phyloP scores from a whole-genome alignment of 2,329 filamentous ascomycete genomes.

The Hymenoscyphus occultus region DNA sequence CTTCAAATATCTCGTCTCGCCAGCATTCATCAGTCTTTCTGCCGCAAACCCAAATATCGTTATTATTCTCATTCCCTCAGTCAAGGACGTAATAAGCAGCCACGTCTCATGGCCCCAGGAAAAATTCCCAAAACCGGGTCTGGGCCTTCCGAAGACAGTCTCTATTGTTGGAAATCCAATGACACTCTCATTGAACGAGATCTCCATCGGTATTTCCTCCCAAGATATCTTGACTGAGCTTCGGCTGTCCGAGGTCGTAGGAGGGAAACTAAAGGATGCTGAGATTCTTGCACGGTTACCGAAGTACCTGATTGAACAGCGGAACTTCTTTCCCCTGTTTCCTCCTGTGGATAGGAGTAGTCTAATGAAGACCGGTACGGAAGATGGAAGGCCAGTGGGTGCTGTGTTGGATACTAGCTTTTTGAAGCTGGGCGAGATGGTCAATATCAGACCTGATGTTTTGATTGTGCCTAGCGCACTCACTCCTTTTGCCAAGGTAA shows the following conservation, averaged over 20 bases:
- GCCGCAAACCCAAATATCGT: conserved; percentile 72
- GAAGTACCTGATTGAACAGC: conserved; percentile 79
- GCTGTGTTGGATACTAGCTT: conserved; percentile 81
- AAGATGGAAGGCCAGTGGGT: conserved; percentile 62
- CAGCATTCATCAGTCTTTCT: conserved; percentile 67
- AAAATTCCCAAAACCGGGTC: conserved; percentile 63
- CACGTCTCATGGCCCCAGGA: conserved; percentile 87
- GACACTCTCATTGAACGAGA: conserved; percentile 84
- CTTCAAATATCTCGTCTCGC: conserved; percentile 77
- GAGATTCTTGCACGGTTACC: conserved; percentile 58
- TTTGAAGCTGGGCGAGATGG: conserved; percentile 85
- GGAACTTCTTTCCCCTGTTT: conserved; percentile 87
- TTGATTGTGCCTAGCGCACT: conserved; percentile 78
- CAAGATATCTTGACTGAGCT: conserved; percentile 85
- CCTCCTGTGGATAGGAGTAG: conserved; percentile 70
- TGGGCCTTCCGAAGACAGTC: conserved; percentile 75
- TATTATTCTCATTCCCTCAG: conserved; percentile 78
- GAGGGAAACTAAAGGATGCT: conserved; percentile 50
- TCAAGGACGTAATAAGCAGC: conserved; percentile 76
- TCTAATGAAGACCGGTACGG: conserved; percentile 62
- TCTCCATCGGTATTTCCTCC: conserved; percentile 74
- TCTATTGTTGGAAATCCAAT: conserved; percentile 87
- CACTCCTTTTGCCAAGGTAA: conserved; percentile 83
- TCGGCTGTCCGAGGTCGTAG: conserved; percentile 66
- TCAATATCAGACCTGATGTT: conserved; percentile 80